Conservation (phyloP, 31 red algal genomes). For the Odonthalia washingtoniensis region DNA sequence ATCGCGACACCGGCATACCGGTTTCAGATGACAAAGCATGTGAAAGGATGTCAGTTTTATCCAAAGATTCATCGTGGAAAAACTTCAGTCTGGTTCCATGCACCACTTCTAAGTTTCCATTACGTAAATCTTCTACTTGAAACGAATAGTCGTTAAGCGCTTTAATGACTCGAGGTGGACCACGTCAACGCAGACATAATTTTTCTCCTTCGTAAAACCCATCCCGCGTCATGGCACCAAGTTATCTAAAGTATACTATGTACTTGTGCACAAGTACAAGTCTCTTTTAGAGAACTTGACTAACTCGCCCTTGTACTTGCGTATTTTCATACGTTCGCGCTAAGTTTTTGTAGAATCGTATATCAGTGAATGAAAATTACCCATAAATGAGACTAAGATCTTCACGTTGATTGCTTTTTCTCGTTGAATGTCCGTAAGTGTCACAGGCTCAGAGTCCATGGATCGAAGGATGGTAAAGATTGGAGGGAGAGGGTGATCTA, state of each 20-base stretch:
- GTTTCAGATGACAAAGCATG: constrained; percentile 38
- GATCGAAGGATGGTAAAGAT: constrained; percentile 1
- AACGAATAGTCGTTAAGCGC: constrained; percentile 33
- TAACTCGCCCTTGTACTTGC: neutral
- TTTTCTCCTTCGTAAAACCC: constrained; percentile 22
- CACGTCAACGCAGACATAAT: constrained; percentile 46
- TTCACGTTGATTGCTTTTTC: neutral
- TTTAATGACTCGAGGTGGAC: constrained; percentile 25
- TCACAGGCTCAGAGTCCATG: neutral
- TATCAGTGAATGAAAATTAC: constrained; percentile 13
- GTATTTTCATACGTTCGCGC: neutral
- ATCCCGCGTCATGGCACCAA: no score
- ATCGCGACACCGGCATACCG: constrained; percentile 36
- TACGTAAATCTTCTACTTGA: constrained; percentile 42
- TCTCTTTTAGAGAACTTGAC: constrained; percentile 21
- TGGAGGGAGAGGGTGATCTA: neutral
- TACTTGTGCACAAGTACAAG: constrained; percentile 28
- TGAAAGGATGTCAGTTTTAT: constrained; percentile 26
- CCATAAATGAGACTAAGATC: neutral
- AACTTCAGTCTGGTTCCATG: constrained; percentile 10
- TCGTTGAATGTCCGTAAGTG: neutral
- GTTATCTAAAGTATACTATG: no score
- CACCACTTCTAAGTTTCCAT: neutral
- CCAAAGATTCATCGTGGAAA: neutral
- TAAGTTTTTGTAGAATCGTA: neutral